Percentiles rank a stretch among this genome's conserved stretches.
These are phyloP conservation scores for Solanum medicagineum DNA, from an alignment of 257 asterid genomes.

Conservation along the genomic window DNA sequence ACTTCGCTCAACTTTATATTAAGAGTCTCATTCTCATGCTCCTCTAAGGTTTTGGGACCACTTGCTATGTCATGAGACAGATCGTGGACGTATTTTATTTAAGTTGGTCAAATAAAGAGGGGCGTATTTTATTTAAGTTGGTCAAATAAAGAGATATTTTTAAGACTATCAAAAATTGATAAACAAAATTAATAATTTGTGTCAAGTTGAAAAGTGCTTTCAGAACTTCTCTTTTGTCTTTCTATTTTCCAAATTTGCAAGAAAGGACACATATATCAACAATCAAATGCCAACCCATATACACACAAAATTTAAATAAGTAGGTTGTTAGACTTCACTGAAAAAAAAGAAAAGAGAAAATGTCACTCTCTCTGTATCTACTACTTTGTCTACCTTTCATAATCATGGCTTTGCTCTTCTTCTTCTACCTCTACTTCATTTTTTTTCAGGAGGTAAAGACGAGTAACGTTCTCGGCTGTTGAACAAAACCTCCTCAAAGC, in stretches of 20 bases:
- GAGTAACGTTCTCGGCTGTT: neutral
- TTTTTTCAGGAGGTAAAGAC: neutral
- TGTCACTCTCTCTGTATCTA: neutral
- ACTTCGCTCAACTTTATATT: too few relatives aligned
- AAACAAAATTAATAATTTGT: too few relatives aligned
- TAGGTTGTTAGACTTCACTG: neutral
- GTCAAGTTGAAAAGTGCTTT: too few relatives aligned
- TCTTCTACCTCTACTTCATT: neutral
- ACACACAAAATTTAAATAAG: neutral
- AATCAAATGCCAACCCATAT: neutral
- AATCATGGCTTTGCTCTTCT: neutral
- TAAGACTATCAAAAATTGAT: too few relatives aligned
- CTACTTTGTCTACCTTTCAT: neutral
- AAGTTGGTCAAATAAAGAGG: too few relatives aligned
- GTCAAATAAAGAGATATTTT: too few relatives aligned
- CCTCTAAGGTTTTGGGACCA: too few relatives aligned
- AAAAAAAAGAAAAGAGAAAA: neutral
- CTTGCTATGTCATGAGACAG: too few relatives aligned
- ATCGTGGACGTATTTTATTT: too few relatives aligned
- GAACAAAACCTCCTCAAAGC: neutral
- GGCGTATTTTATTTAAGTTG: too few relatives aligned
- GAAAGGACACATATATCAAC: neutral
- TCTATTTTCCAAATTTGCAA: neutral
- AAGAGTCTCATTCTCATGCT: too few relatives aligned
- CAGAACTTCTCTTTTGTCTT: neutral